Conservation (phyloP, 108 stramenopile genomes). For the Fragilaria radians region DNA sequence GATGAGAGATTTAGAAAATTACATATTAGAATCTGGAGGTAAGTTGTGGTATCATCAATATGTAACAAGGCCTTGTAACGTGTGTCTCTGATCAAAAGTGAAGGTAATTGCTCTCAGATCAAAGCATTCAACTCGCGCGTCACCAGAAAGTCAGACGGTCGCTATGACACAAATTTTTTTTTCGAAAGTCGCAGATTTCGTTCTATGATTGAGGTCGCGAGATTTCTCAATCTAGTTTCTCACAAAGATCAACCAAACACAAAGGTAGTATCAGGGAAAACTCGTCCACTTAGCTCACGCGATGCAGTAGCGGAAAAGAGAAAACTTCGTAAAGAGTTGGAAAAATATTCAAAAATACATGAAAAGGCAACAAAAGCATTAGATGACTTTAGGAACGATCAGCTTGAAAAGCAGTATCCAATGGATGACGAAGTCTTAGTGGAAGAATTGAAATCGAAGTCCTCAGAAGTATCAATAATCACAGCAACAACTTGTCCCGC, state of each 20-base stretch:
- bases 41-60: too few relatives aligned
- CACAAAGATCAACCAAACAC: conserved; percentile 4
- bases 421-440: conserved; percentile 34
- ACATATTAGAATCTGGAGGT: conserved; percentile 69
- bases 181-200: conserved; percentile 59
- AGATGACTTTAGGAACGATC: conserved; percentile 64
- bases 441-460: conserved; percentile 3
- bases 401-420: conserved; percentile 34
- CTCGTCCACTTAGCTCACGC: conserved; percentile 8
- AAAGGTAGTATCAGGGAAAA: background rate
- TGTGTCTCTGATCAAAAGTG: too few relatives aligned
- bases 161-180: conserved; percentile 67
- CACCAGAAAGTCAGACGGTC: conserved; percentile 42
- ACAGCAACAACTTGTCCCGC: conserved; percentile 31
- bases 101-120: conserved; percentile 7
- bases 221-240: conserved; percentile 52
- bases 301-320: conserved; percentile 64
- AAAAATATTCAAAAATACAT: conserved; percentile 53
- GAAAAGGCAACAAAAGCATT: conserved; percentile 51
- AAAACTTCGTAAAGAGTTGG: conserved; percentile 64
- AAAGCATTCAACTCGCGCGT: conserved; percentile 30
- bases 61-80: too few relatives aligned
- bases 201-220: conserved; percentile 70
- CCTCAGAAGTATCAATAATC: background rate
- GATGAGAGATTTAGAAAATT: conserved; percentile 44